Conservation (phyloP, 495 filamentous ascomycete species). For the Durotheca rogersii region DNA sequence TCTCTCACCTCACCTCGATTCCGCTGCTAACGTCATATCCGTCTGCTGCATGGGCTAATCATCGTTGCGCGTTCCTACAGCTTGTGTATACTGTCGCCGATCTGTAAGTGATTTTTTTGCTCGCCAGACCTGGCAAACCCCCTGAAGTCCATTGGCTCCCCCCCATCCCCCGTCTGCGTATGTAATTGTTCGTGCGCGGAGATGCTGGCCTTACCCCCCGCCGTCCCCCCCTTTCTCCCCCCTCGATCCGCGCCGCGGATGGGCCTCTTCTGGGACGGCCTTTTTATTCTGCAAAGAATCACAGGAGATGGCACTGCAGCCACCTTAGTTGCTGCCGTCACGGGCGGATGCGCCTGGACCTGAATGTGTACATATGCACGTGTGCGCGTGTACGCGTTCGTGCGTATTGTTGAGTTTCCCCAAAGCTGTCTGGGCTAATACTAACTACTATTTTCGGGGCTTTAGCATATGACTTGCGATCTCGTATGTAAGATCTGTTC, state of each 20-base stretch:
- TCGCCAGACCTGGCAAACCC: conserved; percentile 31
- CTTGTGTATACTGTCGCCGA: conserved; percentile 98
- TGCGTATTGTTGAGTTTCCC: conserved; percentile 31
- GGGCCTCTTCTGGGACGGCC: conserved; percentile 8
- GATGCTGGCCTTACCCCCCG: conserved; percentile 17
- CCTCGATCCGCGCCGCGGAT: conserved; percentile 21
- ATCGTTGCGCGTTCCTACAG: conserved; percentile 59
- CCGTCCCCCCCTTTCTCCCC: conserved; percentile 19
- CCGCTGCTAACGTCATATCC: conserved; percentile 29
- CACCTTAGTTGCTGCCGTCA: conserved; percentile 23
- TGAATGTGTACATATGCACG: conserved; percentile 14
- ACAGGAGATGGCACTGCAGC: no score
- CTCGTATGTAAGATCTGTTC: conserved; percentile 72
- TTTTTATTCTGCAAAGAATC: conserved; percentile 2
- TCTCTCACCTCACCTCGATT: conserved; percentile 26
- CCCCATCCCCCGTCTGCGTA: conserved; percentile 36
- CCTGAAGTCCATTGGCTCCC: conserved; percentile 38
- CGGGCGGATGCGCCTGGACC: conserved; percentile 18
- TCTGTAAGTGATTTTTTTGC: conserved; percentile 75
- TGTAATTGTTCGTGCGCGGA: conserved; percentile 27
- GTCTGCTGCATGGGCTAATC: conserved; percentile 44
- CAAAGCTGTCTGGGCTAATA: conserved; percentile 26
- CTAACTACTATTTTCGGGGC: conserved; percentile 36
- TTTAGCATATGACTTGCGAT: conserved; percentile 99
- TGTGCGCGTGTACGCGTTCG: conserved; percentile 22